A percentile compares a stretch with the other conserved stretches of the same genome.
These are phyloP conservation scores for Pyrenula aspistea DNA, from an alignment of 495 filamentous ascomycete species.

Conservation along the genomic window DNA sequence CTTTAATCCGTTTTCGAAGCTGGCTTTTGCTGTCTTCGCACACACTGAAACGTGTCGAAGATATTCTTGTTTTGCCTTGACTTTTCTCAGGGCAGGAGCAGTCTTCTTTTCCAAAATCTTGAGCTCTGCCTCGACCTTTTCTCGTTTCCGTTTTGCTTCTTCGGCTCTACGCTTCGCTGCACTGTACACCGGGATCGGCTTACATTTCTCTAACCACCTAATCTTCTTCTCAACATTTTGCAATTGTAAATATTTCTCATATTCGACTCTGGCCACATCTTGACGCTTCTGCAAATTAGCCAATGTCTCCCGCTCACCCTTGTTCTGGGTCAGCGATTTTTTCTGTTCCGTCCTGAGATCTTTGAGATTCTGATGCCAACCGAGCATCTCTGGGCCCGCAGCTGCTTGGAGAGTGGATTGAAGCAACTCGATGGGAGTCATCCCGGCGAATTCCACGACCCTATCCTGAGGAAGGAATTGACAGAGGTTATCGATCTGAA, in stretches of 20 bases:
- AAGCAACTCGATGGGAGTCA: slow-evolving; percentile 77
- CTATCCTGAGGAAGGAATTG: slow-evolving; percentile 96
- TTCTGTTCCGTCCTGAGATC: slow-evolving; percentile 57
- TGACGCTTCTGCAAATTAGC: slow-evolving; percentile 60
- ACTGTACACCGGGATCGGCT: slow-evolving; percentile 54
- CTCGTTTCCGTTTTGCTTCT: slow-evolving; percentile 32
- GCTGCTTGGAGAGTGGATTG: slow-evolving; percentile 77
- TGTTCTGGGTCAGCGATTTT: slow-evolving; percentile 42
- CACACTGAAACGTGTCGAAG: slow-evolving; percentile 20
- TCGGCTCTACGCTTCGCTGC: slow-evolving; percentile 17
- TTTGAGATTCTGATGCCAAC: slow-evolving; percentile 69
- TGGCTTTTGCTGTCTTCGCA: slow-evolving; percentile 18
- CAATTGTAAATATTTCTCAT: slow-evolving; percentile 69
- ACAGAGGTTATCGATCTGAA: slow-evolving; percentile 95
- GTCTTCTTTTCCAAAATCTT: slow-evolving; percentile 44
- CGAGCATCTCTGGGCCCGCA: slow-evolving; percentile 64
- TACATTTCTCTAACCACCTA: slow-evolving; percentile 49
- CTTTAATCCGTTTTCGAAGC: slow-evolving; percentile 35
- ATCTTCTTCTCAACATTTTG: slow-evolving; percentile 53
- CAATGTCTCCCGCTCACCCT: slow-evolving; percentile 47
- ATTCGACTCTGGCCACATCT: slow-evolving; percentile 65
- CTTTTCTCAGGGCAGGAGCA: slow-evolving; percentile 53
- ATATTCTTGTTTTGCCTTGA: slow-evolving; percentile 57
- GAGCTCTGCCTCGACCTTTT: slow-evolving; percentile 36
- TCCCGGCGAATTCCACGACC: slow-evolving; percentile 83